Conservation (phyloP, 495 filamentous ascomycete species). For the Aspergillus conjunctus region DNA sequence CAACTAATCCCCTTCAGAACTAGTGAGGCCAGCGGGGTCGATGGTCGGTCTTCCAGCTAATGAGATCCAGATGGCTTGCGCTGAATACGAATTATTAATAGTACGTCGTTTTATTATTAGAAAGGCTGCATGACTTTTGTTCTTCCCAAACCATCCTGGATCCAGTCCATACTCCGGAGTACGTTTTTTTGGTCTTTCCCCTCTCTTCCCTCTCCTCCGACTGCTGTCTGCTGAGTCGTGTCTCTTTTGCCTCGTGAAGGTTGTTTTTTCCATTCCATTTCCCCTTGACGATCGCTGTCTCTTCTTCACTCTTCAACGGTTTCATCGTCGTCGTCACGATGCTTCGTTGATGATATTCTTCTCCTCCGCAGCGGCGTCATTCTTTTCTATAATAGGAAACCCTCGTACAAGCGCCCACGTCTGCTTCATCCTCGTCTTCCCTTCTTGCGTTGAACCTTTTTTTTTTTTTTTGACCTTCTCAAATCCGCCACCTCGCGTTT, state of each 20-base stretch:
- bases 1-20: not conserved
- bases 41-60: not conserved
- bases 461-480: not conserved
- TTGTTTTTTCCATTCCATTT: not conserved
- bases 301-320: not conserved
- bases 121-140: slow-evolving; percentile 7
- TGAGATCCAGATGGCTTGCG: not conserved
- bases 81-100: slow-evolving; percentile 9
- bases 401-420: slow-evolving; percentile 18
- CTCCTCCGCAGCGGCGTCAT: slow-evolving; percentile 16
- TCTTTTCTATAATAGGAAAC: slow-evolving; percentile 21
- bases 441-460: too few relatives aligned
- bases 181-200: not conserved
- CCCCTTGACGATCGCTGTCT: not conserved
- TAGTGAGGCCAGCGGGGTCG: not conserved
- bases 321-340: not conserved
- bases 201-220: not conserved
- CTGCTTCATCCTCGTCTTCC: not conserved
- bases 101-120: slow-evolving; percentile 19
- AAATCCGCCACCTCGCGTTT: slow-evolving; percentile 1
- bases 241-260: not conserved
- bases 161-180: not conserved
- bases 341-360: not conserved
- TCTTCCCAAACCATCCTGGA: not conserved
- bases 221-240: not conserved